Percentiles rank a stretch among this genome's conserved stretches.
Conservation (phyloP, 2,329 filamentous ascomycete genomes). For the Fusarium sarcochroum region DNA sequence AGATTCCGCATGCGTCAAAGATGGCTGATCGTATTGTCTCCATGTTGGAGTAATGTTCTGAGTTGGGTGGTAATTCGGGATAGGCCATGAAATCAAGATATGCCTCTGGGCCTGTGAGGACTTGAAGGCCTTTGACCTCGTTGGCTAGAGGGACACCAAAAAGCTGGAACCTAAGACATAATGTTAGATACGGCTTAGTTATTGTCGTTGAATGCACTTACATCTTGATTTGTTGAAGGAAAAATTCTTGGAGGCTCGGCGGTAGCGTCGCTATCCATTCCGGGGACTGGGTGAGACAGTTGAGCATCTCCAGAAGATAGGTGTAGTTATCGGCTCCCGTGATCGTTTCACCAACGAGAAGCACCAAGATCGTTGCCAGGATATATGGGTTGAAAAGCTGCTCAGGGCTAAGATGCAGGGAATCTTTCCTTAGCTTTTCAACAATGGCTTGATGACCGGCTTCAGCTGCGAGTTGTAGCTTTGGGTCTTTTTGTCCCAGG, state of each 20-base stretch:
- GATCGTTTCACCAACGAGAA: constrained; percentile 59
- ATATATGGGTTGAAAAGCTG: constrained; percentile 56
- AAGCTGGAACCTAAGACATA: constrained; percentile 47
- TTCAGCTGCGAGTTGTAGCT: constrained; percentile 52
- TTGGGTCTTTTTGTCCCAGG: constrained; percentile 51
- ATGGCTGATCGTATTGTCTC: constrained; percentile 45
- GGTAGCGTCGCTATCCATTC: constrained; percentile 42
- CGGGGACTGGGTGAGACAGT: constrained; percentile 47
- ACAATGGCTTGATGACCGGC: constrained; percentile 54
- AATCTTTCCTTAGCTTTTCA: constrained; percentile 52
- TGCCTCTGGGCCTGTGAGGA: constrained; percentile 39
- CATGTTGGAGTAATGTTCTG: constrained; percentile 39
- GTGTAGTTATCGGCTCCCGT: constrained; percentile 56
- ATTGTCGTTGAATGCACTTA: not conserved
- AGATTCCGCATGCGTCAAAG: constrained; percentile 47
- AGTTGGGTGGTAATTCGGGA: constrained; percentile 36
- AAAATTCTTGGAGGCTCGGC: constrained; percentile 41
- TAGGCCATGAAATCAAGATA: constrained; percentile 50
- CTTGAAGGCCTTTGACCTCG: constrained; percentile 46
- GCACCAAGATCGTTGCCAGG: constrained; percentile 55
- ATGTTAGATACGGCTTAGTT: not conserved
- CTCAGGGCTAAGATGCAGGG: constrained; percentile 46
- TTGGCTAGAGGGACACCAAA: constrained; percentile 50
- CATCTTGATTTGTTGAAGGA: constrained; percentile 53
- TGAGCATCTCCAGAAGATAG: constrained; percentile 55